Evolutionary conservation across 116 monocot species (phyloP), one percentile per base, ranked within the genome.

Genomic region (Dioscorea cayenensis): DNA sequence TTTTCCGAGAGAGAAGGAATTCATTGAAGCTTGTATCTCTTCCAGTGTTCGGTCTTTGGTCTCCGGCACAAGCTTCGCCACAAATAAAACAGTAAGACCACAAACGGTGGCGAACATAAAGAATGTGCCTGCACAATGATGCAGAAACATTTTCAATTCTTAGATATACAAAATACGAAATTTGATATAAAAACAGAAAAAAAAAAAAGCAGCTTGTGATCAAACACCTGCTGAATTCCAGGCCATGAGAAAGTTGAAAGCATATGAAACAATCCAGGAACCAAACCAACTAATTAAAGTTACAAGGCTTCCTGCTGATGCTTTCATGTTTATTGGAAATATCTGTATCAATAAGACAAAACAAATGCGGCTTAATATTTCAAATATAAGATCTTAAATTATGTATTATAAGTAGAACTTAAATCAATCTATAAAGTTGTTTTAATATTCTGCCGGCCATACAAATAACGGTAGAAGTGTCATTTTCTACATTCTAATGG

Each of bases 261-360:
- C 28, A 49, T 82, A 80, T 21, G 89, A 80, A 51, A 85, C 37
- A 36, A 73, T 70, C 82, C 82, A 80, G n/a, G 89, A 75, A 55
- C 82, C 77, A 28, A 84, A 72, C 88, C 88, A 88, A 68, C 75
- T 84, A 6, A 82, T 68, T 65, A 88, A 71, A 4, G 88, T 82
- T 67, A 84, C 84, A 14, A 88, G 79, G 71, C 88, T 88, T 69
- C 88, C 88, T 65, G 84, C 88, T 11, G 73, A 23, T 17, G 84
- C 84, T 79, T 88, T 88, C 76, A 88, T 72, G 72, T 88, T 84
- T 51, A 88, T 71, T 6, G 88, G 84, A 72, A 88, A 84, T 72
- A 88, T 82, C 88, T 88, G 80, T 8, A 43, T 12, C 43, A 10
- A 43, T 10, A 43, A 6, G 12, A 43, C 7, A 43, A 43, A 43